Percentiles rank a stretch among this genome's conserved stretches.
Evolutionary conservation across 495 filamentous ascomycete genomes (phyloP).

Genomic region (Tuber aestivum): DNA sequence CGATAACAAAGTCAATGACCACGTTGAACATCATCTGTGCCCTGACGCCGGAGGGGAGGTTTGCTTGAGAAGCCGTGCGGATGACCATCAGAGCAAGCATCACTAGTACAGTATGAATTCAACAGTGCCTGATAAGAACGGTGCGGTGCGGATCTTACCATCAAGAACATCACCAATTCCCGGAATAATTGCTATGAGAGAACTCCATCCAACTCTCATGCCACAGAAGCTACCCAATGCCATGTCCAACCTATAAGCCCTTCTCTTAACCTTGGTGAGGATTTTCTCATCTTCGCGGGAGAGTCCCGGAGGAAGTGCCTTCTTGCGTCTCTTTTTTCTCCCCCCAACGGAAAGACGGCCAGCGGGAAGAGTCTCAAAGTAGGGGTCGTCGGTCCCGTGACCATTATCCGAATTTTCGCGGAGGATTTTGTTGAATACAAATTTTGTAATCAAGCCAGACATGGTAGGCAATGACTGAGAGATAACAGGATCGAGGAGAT

Average conservation of each 20-base stretch:
- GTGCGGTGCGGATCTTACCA: slow-evolving; percentile 24
- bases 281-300: slow-evolving; percentile 72
- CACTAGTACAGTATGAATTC: slow-evolving; percentile 28
- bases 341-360: slow-evolving; percentile 55
- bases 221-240: slow-evolving; percentile 67
- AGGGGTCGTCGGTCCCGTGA: slow-evolving; percentile 63
- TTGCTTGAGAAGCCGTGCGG: slow-evolving; percentile 61
- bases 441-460: slow-evolving; percentile 51
- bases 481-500: background rate
- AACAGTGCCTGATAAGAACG: slow-evolving; percentile 5
- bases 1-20: slow-evolving; percentile 68
- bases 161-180: slow-evolving; percentile 73
- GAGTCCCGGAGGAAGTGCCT: slow-evolving; percentile 64
- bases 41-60: slow-evolving; percentile 54
- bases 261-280: slow-evolving; percentile 69
- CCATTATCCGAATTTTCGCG: slow-evolving; percentile 60
- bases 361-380: slow-evolving; percentile 66
- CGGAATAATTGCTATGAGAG: slow-evolving; percentile 74
- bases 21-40: slow-evolving; percentile 73
- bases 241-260: slow-evolving; percentile 78
- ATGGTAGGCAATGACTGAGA: slow-evolving; percentile 42
- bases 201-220: slow-evolving; percentile 74
- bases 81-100: slow-evolving; percentile 66
- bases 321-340: slow-evolving; percentile 62
- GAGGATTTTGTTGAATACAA: slow-evolving; percentile 61